A percentile compares a stretch with the other conserved stretches of the same genome.
Evolutionary conservation across 2,329 filamentous ascomycete species (phyloP).

Genomic region (Colletotrichum navitas): DNA sequence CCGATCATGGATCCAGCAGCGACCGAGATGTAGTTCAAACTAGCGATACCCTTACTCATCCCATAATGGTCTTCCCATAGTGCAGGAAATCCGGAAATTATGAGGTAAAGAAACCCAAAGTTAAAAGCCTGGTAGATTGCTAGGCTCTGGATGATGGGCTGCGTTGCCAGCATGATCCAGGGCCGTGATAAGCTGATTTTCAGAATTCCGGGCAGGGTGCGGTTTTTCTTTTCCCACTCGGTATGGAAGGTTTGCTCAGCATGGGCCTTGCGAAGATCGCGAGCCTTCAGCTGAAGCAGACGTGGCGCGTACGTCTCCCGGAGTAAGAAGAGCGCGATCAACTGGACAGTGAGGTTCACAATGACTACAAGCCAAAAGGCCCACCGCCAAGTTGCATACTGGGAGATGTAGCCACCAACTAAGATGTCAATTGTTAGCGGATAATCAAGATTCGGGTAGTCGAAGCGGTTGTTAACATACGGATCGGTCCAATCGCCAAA

Average conservation of each 20-base stretch:
- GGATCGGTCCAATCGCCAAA: conserved; percentile 62
- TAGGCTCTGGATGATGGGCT: conserved; percentile 70
- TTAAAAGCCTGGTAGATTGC: conserved; percentile 68
- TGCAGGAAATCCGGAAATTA: conserved; percentile 71
- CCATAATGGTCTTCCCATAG: conserved; percentile 69
- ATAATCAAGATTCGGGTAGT: neutral
- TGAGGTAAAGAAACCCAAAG: conserved; percentile 74
- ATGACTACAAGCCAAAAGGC: conserved; percentile 60
- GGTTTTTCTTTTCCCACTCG: conserved; percentile 53
- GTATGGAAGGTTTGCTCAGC: conserved; percentile 51
- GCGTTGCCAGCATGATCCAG: conserved; percentile 66
- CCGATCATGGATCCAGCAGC: conserved; percentile 72
- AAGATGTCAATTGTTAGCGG: conserved; percentile 27
- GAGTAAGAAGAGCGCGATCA: conserved; percentile 51
- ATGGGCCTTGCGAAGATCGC: conserved; percentile 50
- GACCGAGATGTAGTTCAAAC: conserved; percentile 73
- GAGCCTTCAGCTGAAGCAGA: conserved; percentile 52
- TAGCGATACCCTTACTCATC: conserved; percentile 68
- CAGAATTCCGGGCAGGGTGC: conserved; percentile 46
- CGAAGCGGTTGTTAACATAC: conserved; percentile 28
- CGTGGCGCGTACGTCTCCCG: conserved; percentile 55
- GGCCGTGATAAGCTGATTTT: conserved; percentile 63
- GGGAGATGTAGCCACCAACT: conserved; percentile 55
- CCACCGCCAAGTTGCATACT: conserved; percentile 57
- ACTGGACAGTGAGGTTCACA: conserved; percentile 54